Evolutionary conservation across 2,329 filamentous ascomycete genomes (phyloP).

Genomic region (Fusarium haematococcum): DNA sequence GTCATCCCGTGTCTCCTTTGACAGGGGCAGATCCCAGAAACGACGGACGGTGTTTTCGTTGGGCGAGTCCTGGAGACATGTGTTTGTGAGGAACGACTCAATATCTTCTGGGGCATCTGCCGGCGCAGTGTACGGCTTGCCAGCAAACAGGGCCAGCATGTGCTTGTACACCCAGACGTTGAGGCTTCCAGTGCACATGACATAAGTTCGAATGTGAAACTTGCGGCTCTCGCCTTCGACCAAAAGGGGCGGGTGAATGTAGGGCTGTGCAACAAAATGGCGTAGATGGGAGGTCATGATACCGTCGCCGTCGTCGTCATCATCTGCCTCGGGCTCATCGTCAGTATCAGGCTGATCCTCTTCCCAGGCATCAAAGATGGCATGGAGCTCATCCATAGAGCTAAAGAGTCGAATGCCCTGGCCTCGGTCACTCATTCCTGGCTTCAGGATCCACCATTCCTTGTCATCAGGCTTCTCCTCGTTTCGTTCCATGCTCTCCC

Average conservation of each 20-base stretch:
- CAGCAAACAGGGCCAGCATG: constrained; percentile 95
- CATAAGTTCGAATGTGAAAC: constrained; percentile 95
- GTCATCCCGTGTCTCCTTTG: constrained; percentile 65
- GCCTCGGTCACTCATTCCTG: constrained; percentile 95
- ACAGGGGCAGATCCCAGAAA: constrained; percentile 75
- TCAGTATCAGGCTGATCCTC: constrained; percentile 73
- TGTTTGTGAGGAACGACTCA: constrained; percentile 90
- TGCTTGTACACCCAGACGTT: constrained; percentile 86
- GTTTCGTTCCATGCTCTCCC: constrained; percentile 81
- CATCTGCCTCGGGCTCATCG: constrained; percentile 64
- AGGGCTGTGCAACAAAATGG: constrained; percentile 95
- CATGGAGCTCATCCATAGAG: constrained; percentile 83
- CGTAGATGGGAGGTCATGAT: constrained; percentile 91
- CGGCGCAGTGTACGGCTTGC: constrained; percentile 76
- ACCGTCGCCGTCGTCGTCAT: constrained; percentile 57
- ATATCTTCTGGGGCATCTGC: constrained; percentile 65
- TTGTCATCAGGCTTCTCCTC: constrained; percentile 53
- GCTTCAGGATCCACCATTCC: constrained; percentile 99
- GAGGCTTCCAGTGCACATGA: constrained; percentile 82
- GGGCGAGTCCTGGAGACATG: constrained; percentile 81
- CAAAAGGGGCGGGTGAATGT: constrained; percentile 85
- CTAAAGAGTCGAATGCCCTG: constrained; percentile 93
- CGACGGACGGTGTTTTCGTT: constrained; percentile 73
- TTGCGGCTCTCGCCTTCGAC: constrained; percentile 78
- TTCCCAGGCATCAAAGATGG: constrained; percentile 94